Conservation (phyloP, 2,329 filamentous ascomycete genomes). For the Alternaria brassicicola region DNA sequence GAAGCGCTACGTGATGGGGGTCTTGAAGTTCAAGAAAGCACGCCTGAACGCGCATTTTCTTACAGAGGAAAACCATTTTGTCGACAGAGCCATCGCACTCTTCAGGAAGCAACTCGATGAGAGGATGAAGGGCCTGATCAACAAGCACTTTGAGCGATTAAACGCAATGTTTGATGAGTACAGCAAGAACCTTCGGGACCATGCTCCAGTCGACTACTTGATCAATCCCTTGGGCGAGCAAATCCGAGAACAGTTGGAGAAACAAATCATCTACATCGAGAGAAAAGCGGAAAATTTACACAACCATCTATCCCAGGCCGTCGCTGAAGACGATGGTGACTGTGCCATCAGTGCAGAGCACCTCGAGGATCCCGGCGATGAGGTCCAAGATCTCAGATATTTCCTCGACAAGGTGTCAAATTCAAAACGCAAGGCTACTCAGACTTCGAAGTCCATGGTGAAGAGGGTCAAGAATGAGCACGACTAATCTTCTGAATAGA, state of each 20-base stretch:
- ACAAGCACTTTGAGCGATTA: slow-evolving; percentile 10
- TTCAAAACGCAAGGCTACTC: neutral
- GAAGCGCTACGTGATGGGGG: slow-evolving; percentile 14
- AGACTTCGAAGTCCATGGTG: neutral
- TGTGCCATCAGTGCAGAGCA: neutral
- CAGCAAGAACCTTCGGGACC: slow-evolving; percentile 4
- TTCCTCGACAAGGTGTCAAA: no score
- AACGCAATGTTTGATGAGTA: neutral
- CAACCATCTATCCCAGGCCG: neutral
- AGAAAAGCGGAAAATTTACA: neutral
- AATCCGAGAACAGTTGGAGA: slow-evolving; percentile 7
- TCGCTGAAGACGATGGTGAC: neutral
- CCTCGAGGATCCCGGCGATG: neutral
- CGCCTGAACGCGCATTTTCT: slow-evolving; percentile 9
- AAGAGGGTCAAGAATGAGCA: neutral
- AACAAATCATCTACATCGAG: slow-evolving; percentile 5
- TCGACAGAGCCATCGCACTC: slow-evolving; percentile 12
- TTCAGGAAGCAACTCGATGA: slow-evolving; percentile 52
- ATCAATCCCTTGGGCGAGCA: slow-evolving; percentile 6
- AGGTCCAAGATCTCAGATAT: neutral
- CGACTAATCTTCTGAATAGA: neutral
- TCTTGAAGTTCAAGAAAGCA: slow-evolving; percentile 21
- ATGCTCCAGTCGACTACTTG: slow-evolving; percentile 7
- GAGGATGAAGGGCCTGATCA: slow-evolving; percentile 48
- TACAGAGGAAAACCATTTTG: slow-evolving; percentile 12